Evolutionary conservation across 2,329 filamentous ascomycete genomes (phyloP).

Genomic region (Claviceps digitariae): DNA sequence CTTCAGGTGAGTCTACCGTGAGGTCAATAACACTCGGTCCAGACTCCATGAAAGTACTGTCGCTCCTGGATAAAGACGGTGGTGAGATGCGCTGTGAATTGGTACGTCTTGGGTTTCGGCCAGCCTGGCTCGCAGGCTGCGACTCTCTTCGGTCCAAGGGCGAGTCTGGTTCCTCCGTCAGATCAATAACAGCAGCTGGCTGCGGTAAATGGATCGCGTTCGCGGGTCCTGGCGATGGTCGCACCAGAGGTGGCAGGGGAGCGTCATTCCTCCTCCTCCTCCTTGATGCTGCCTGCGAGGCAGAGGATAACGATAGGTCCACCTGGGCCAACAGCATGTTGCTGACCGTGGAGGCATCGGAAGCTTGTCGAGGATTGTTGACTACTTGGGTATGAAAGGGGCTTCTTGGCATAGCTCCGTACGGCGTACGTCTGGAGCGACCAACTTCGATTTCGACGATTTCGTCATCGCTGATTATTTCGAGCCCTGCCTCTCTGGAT

Average conservation of each 20-base stretch:
- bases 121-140: slow-evolving; percentile 10
- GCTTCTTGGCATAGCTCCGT: not conserved
- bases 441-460: slow-evolving; percentile 19
- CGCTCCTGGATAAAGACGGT: slow-evolving; percentile 29
- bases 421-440: slow-evolving; percentile 3
- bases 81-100: slow-evolving; percentile 26
- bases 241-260: not conserved
- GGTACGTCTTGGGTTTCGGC: slow-evolving; percentile 27
- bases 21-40: slow-evolving; percentile 34
- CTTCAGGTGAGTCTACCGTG: slow-evolving; percentile 30
- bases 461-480: slow-evolving; percentile 17
- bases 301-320: not conserved
- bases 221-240: not conserved
- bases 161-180: slow-evolving; percentile 37
- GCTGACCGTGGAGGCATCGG: not conserved
- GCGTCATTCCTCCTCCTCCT: not conserved
- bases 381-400: not conserved
- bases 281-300: not conserved
- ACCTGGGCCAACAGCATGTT: not conserved
- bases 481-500: slow-evolving; percentile 7
- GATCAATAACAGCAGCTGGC: slow-evolving; percentile 28
- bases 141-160: slow-evolving; percentile 23
- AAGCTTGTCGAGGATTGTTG: not conserved
- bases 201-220: slow-evolving; percentile 4
- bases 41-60: slow-evolving; percentile 27